These are phyloP conservation scores for Epichloe amarillans DNA, from an alignment of 2,329 filamentous ascomycete species.

Conservation along the genomic window DNA sequence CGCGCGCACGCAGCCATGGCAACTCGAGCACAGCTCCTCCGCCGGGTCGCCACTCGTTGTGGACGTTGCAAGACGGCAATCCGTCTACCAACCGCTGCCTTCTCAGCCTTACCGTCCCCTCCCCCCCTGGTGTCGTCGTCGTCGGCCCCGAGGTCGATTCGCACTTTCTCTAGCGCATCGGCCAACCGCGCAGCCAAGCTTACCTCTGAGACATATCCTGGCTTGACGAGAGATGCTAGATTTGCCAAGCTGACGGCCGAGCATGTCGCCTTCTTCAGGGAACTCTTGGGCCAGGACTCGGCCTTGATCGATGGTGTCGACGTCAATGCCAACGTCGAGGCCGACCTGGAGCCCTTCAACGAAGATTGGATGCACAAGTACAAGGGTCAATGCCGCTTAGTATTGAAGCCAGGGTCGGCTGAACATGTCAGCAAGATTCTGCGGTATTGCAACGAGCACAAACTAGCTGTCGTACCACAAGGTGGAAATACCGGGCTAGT, in stretches of 20 bases:
- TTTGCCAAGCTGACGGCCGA: slow-evolving; percentile 63
- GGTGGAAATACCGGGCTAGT: slow-evolving; percentile 95
- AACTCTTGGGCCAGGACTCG: slow-evolving; percentile 63
- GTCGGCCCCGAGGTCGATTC: slow-evolving; percentile 12
- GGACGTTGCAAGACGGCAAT: background rate
- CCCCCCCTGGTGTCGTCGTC: slow-evolving; percentile 11
- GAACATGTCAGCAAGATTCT: slow-evolving; percentile 84
- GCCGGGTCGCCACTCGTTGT: background rate
- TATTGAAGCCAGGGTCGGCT: slow-evolving; percentile 72
- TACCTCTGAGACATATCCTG: slow-evolving; percentile 77
- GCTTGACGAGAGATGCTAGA: slow-evolving; percentile 63
- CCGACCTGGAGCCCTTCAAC: slow-evolving; percentile 87
- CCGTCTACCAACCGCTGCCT: background rate
- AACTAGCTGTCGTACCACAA: slow-evolving; percentile 88
- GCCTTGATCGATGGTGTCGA: slow-evolving; percentile 78
- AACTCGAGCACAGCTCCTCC: slow-evolving; percentile 4
- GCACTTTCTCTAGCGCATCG: slow-evolving; percentile 12
- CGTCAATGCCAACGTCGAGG: slow-evolving; percentile 46
- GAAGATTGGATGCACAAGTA: slow-evolving; percentile 99
- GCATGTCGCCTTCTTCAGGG: slow-evolving; percentile 72
- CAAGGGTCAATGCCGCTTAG: slow-evolving; percentile 74
- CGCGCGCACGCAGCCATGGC: slow-evolving; percentile 1
- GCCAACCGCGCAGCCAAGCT: slow-evolving; percentile 37
- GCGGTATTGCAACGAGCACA: slow-evolving; percentile 88
- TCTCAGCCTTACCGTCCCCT: background rate